These are phyloP conservation scores for Wickerhamiella cacticola DNA, from an alignment of 805 yeast species.

Conservation along the genomic window DNA sequence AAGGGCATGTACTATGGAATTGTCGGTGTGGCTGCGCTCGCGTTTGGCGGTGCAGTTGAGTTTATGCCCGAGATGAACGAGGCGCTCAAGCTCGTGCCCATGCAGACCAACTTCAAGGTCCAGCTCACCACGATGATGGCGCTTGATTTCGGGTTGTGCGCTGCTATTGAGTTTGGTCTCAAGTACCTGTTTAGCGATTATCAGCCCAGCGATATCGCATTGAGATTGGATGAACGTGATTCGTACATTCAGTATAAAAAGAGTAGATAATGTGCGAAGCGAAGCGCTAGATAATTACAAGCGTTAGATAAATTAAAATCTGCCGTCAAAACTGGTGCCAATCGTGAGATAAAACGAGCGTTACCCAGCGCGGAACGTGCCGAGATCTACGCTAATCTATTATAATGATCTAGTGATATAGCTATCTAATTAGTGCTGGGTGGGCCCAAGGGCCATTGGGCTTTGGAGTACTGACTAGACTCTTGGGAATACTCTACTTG, in stretches of 20 bases:
- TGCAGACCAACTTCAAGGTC: slow-evolving; percentile 59
- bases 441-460: too few species aligned
- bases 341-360: too few species aligned
- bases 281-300: neutral
- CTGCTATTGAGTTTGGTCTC: slow-evolving; percentile 66
- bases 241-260: slow-evolving; percentile 13
- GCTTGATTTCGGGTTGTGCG: slow-evolving; percentile 64
- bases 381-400: too few species aligned
- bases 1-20: slow-evolving; percentile 96
- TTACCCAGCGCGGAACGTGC: too few species aligned
- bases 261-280: neutral
- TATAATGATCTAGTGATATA: too few species aligned
- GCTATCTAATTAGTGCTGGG: too few species aligned
- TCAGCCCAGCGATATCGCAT: slow-evolving; percentile 83
- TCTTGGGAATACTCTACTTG: too few species aligned
- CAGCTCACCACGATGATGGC: slow-evolving; percentile 64
- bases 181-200: slow-evolving; percentile 82
- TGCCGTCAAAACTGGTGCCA: too few species aligned
- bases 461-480: too few species aligned
- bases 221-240: slow-evolving; percentile 26
- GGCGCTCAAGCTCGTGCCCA: slow-evolving; percentile 82
- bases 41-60: slow-evolving; percentile 86
- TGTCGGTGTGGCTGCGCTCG: slow-evolving; percentile 78
- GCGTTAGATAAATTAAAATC: neutral
- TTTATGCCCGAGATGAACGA: slow-evolving; percentile 88